Percentiles rank a stretch among this genome's conserved stretches.
phyloP scores from a whole-genome alignment of 2,329 filamentous ascomycete species.

The Aspergillus fijiensis region DNA sequence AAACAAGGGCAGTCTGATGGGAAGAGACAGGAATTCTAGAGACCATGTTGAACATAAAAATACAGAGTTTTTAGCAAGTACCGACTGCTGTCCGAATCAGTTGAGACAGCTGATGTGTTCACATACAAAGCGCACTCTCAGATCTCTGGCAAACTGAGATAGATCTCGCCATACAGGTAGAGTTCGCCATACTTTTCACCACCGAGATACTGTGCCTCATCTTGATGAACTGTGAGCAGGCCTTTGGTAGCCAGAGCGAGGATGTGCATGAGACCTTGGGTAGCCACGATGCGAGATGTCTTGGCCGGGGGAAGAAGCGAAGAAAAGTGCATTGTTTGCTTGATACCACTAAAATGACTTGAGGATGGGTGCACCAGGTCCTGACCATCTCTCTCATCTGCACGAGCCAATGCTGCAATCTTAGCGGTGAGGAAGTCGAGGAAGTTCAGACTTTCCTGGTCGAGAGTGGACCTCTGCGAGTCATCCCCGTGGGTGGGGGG shows the following conservation, averaged over 20 bases:
- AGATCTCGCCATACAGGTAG: slow-evolving; percentile 33
- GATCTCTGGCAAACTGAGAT: slow-evolving; percentile 21
- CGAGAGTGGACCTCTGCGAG: slow-evolving; percentile 54
- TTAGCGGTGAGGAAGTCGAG: slow-evolving; percentile 57
- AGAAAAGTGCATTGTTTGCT: slow-evolving; percentile 60
- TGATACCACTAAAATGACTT: not conserved
- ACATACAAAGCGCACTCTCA: not conserved
- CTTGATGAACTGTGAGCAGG: slow-evolving; percentile 63
- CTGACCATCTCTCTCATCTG: slow-evolving; percentile 15
- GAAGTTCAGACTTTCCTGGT: slow-evolving; percentile 63
- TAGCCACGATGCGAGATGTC: slow-evolving; percentile 61
- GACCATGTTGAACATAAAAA: too few species aligned
- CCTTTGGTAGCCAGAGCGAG: slow-evolving; percentile 68
- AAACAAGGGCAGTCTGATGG: not conserved
- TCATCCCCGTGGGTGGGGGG: slow-evolving; percentile 30
- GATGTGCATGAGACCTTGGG: slow-evolving; percentile 74
- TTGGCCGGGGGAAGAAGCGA: slow-evolving; percentile 62
- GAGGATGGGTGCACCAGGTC: slow-evolving; percentile 2
- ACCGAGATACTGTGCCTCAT: slow-evolving; percentile 39
- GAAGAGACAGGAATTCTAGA: not conserved
- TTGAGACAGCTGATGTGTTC: too few species aligned
- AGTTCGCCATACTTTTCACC: slow-evolving; percentile 18
- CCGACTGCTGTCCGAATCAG: too few species aligned
- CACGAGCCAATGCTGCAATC: slow-evolving; percentile 37
- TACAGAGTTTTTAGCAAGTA: too few species aligned